Base-by-base conservation (phyloP, 2,329 filamentous ascomycete species). In the Penicillium oxalicum region DNA sequence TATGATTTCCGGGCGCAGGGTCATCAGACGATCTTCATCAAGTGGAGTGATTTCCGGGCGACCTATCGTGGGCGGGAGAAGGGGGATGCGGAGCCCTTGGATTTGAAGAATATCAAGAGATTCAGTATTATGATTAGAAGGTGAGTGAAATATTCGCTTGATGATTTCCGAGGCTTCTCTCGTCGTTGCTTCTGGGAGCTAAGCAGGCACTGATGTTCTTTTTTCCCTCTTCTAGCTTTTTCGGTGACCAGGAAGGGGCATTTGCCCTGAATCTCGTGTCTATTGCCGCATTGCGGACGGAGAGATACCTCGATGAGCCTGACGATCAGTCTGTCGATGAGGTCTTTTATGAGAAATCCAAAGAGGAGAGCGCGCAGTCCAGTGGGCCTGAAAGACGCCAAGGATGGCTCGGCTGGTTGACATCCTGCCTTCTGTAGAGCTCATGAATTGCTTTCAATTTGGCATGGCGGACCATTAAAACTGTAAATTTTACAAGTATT, bases 61-160 rank as follows among this genome's bases (percentile, higher is more conserved):
- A 91, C 84, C 1, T 93, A 89, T 67, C 75, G 88, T 3, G 88
- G 88, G 0, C 80, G 77, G 59, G 75, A 82, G 52, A 77, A 44
- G 39, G 69, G 77, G 13, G 82, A 86, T 67, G 79, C 79, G 0
- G 66, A 74, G 48, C 74, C 77, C 4, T 64, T 93, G 56, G 73
- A 89, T 57, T 60, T 78, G 53, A 73, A 72, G 41, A 72, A 73
- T 38, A 73, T 93, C 35, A 85, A 80, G 68, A 75, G 86, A 40
- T 72, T 91, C 28, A 84, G 82, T 44, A 74, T 93, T 50, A 91
- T 93, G 88, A 86, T 87, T 76, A 74, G 88, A 64, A 93, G 88
- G 87, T 88, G 67, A 50, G 72, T 54, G 3, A 36, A 18, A 18
- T 18, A 1, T 45, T 11, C n/a, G 24, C 18, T 18, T 41, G 18